Percentiles rank a stretch among this genome's conserved stretches.
Conservation (phyloP, 2,329 filamentous ascomycete genomes). For the Colletotrichum ledebouriae region DNA sequence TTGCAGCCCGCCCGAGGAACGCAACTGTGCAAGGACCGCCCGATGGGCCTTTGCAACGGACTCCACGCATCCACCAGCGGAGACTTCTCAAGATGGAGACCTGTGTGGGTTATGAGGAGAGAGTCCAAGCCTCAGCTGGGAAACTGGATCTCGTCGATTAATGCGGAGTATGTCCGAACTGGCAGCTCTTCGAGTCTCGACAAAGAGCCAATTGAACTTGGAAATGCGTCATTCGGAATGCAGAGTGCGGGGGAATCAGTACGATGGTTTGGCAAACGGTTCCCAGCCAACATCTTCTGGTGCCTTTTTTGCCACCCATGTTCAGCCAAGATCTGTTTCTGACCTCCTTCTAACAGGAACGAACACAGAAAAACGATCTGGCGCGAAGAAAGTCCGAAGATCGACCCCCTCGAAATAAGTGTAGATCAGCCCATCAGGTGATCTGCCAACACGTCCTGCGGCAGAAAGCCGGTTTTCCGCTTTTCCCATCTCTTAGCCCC, state of each 20-base stretch:
- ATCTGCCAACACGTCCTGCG: constrained; percentile 17
- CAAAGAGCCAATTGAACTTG: background rate
- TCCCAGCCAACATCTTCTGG: background rate
- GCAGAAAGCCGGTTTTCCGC: background rate
- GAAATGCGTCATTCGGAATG: background rate
- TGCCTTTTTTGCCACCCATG: too few relatives aligned
- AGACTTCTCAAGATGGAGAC: constrained; percentile 21
- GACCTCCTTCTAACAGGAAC: too few relatives aligned
- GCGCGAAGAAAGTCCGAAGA: constrained; percentile 33
- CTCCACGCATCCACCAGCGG: constrained; percentile 37
- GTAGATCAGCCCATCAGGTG: constrained; percentile 3
- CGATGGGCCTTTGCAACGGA: constrained; percentile 7
- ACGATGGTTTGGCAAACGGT: background rate
- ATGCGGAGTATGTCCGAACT: constrained; percentile 39
- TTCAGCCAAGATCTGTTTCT: background rate
- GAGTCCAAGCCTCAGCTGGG: constrained; percentile 1
- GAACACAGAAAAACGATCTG: background rate
- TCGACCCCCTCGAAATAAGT: too few relatives aligned
- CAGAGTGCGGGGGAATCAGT: background rate
- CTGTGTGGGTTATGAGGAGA: constrained; percentile 26
- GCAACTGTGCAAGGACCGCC: background rate
- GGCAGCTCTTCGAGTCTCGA: background rate
- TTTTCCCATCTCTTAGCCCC: background rate
- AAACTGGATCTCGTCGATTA: background rate
- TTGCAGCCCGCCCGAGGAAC: too few relatives aligned